phyloP scores from a whole-genome alignment of 306 rosid genomes.

The Ormosia semicastrata region DNA sequence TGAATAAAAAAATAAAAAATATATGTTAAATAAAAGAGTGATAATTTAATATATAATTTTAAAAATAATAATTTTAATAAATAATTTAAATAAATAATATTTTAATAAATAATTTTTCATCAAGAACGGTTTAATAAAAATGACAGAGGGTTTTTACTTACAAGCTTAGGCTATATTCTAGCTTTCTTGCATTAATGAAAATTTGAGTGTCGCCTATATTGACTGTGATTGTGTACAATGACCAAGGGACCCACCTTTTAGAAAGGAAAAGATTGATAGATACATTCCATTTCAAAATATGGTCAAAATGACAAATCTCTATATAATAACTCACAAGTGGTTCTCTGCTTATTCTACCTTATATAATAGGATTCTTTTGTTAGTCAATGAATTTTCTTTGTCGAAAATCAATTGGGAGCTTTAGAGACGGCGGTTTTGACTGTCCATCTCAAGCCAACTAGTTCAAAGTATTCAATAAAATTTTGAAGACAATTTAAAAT shows the following conservation, averaged over 20 bases:
- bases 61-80: no score
- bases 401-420: conserved; percentile 11
- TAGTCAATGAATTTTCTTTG: conserved; percentile 27
- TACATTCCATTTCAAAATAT: background rate
- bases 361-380: background rate
- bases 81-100: no score
- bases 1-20: no score
- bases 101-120: no score
- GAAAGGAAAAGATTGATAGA: background rate
- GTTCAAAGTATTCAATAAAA: background rate
- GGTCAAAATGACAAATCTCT: conserved; percentile 1
- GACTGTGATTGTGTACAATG: conserved; percentile 28
- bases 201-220: conserved; percentile 41
- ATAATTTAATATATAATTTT: no score
- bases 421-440: conserved; percentile 65
- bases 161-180: background rate
- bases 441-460: background rate
- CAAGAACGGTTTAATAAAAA: no score
- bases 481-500: background rate
- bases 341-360: background rate
- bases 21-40: no score
- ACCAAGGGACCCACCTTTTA: background rate
- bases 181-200: background rate
- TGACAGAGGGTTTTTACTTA: no score
- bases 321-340: background rate